phyloP scores from a whole-genome alignment of 2,329 filamentous ascomycete species.

The Rhynchosporium graminicola region DNA sequence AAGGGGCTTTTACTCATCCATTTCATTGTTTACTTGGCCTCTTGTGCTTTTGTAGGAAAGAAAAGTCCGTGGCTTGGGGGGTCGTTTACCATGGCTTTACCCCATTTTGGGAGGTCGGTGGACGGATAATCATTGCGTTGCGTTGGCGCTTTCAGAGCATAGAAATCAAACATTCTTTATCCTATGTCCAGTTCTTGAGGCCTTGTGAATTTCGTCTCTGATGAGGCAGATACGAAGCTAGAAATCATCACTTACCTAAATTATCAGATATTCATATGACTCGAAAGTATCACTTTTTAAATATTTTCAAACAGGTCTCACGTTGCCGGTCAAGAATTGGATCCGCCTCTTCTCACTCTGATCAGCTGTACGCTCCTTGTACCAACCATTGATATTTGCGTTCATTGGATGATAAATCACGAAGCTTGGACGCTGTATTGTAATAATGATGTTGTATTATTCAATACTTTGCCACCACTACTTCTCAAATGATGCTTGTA shows the following conservation, averaged over 20 bases:
- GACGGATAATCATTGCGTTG: background rate
- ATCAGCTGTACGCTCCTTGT: background rate
- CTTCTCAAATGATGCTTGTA: background rate
- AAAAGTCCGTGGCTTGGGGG: background rate
- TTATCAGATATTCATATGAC: too few relatives aligned
- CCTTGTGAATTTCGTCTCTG: too few relatives aligned
- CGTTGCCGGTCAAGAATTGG: too few relatives aligned
- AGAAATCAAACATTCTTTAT: conserved; percentile 7
- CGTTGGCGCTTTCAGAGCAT: background rate
- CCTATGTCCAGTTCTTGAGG: too few relatives aligned
- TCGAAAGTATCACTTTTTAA: too few relatives aligned
- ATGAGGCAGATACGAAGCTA: too few relatives aligned
- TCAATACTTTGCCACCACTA: conserved; percentile 7
- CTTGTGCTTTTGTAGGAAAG: background rate
- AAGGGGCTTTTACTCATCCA: conserved; percentile 1
- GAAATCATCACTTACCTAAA: too few relatives aligned
- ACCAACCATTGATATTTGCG: background rate
- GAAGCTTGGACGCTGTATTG: background rate
- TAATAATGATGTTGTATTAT: background rate
- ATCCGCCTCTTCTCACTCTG: too few relatives aligned
- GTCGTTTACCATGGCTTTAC: background rate
- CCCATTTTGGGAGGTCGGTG: background rate
- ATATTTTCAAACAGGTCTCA: too few relatives aligned
- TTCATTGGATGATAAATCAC: background rate
- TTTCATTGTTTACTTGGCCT: background rate